Conservation (phyloP, 495 filamentous ascomycete genomes). For the Clavariopsis aquatica region DNA sequence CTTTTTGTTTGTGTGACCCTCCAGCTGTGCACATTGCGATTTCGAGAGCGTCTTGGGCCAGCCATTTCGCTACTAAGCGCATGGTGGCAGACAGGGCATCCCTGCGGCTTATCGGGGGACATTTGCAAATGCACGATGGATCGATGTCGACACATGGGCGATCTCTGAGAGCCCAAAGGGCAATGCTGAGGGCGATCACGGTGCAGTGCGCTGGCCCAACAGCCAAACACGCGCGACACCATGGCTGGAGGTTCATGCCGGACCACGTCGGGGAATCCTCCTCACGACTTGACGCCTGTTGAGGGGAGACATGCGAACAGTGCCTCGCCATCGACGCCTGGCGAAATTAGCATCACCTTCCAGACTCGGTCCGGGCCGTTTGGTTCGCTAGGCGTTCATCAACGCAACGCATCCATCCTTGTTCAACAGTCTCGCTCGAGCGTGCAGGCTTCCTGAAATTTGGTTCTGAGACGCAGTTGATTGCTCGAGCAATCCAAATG, state of each 20-base stretch:
- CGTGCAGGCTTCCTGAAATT: not conserved
- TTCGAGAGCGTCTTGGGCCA: not conserved
- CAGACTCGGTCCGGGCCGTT: not conserved
- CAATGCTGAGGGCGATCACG: not conserved
- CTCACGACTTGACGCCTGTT: too few relatives aligned
- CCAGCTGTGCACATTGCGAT: not conserved
- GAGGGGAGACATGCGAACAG: not conserved
- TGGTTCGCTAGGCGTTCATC: not conserved
- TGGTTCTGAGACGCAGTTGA: not conserved
- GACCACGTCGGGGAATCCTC: not conserved
- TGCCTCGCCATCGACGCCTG: not conserved
- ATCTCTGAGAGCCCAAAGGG: not conserved
- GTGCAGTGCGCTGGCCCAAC: too few relatives aligned
- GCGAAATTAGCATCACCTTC: not conserved
- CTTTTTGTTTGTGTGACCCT: conserved; percentile 4
- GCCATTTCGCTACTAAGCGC: not conserved
- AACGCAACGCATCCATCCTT: not conserved
- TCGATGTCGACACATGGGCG: not conserved
- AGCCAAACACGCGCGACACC: not conserved
- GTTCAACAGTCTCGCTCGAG: not conserved
- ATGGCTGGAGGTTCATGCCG: not conserved
- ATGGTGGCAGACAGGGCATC: not conserved
- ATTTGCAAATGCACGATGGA: not conserved
- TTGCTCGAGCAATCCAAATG: not conserved
- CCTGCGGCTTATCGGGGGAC: not conserved